Evolutionary conservation across 148 eudicot species (phyloP), one percentile per base, ranked within the genome.

Genomic region (Pharnaceum exiguum): DNA sequence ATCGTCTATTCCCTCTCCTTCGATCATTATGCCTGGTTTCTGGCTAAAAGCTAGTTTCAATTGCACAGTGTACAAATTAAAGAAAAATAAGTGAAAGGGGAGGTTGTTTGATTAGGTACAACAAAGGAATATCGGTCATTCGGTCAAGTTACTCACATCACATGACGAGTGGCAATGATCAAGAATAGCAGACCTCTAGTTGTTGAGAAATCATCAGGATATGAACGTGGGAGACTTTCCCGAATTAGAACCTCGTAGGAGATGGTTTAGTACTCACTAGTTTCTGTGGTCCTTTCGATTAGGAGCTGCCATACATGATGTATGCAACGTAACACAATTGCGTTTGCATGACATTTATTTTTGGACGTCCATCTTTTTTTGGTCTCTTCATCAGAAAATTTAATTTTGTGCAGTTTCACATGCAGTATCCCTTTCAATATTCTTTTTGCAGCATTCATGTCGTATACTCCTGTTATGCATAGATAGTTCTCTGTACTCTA

Each of bases 141-240:
- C n/a, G n/a, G n/a, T n/a, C n/a, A n/a, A n/a, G n/a, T n/a, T n/a
- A n/a, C n/a, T n/a, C n/a, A n/a, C n/a, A n/a, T n/a, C n/a, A n/a
- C n/a, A 11, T 27, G 10, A 31, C 31, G 26, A 10, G 46, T 46
- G 5, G 40, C 53, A 64, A 64, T 64, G 27, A 64, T 64, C 45
- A 43, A 36, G 32, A 44, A 32, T n/a, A 32, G 53, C 68, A 54
- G 68, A 54, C 42, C n/a, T n/a, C n/a, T 16, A 27, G 33, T 23
- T 24, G 18, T 35, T 17, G 35, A 33, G 10, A 47, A 33, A 30
- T 40, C 19, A 52, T 18, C 37, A 40, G 43, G 51, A n/a, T 40
- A 29, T 28, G 46, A 64, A 64, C 60, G 45, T 64, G 60, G 52
- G 52, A 64, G 16, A n/a, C 18, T 43, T 54, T 24, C 68, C 35